Conservation (phyloP, 345 rosid genomes). For the Kernera saxatilis region DNA sequence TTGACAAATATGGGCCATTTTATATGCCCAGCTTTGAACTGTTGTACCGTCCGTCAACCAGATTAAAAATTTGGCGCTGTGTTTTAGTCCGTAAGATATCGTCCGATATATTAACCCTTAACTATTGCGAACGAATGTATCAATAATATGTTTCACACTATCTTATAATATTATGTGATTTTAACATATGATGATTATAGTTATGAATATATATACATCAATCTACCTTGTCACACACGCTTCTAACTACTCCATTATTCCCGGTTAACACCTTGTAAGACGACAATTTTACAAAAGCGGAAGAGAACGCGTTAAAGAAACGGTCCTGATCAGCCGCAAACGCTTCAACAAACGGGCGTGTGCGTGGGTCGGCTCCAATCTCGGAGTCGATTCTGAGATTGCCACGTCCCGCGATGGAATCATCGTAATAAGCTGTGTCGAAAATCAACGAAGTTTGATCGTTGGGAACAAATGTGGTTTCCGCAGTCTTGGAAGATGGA, state of each 20-base stretch:
- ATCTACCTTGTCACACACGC: slow-evolving; percentile 29
- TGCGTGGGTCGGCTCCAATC: slow-evolving; percentile 35
- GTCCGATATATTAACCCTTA: too few relatives aligned
- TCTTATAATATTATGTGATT: background rate
- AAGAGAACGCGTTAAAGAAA: slow-evolving; percentile 38
- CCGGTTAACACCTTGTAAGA: slow-evolving; percentile 33
- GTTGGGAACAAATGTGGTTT: slow-evolving; percentile 36
- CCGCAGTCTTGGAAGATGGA: slow-evolving; percentile 18
- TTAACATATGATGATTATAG: background rate
- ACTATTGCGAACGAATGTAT: background rate
- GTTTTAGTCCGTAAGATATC: too few relatives aligned
- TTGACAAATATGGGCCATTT: too few relatives aligned
- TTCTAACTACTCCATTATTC: slow-evolving; percentile 32
- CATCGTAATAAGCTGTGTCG: slow-evolving; percentile 35
- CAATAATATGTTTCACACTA: background rate
- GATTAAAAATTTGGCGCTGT: too few relatives aligned
- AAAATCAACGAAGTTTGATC: slow-evolving; percentile 35
- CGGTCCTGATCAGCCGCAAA: slow-evolving; percentile 34
- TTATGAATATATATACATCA: slow-evolving; percentile 23
- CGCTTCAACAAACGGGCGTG: slow-evolving; percentile 29
- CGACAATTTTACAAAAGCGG: slow-evolving; percentile 41
- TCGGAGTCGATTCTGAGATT: slow-evolving; percentile 39
- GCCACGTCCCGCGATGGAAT: slow-evolving; percentile 34
- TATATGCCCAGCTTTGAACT: too few relatives aligned
- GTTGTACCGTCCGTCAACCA: too few relatives aligned